Evolutionary conservation across 208 protist species (phyloP).

Genomic region (Sergeia podlipaevii): DNA sequence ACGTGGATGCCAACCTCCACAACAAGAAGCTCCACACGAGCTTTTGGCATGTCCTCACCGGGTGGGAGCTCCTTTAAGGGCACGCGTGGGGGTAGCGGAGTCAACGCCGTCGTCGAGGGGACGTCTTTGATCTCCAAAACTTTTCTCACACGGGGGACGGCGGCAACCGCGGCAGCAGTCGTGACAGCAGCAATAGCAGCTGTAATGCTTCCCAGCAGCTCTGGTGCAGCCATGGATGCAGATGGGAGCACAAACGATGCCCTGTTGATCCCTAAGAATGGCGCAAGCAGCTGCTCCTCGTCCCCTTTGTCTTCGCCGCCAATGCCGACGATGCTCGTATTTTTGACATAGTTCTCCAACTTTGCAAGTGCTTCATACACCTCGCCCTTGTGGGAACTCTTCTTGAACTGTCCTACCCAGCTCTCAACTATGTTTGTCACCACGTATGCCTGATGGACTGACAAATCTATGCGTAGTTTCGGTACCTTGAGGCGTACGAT

Average conservation of each 20-base stretch:
- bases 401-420: too few species aligned
- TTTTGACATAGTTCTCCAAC: not conserved
- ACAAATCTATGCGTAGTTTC: slow-evolving; percentile 46
- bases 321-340: not conserved
- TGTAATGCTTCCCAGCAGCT: too few species aligned
- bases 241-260: too few species aligned
- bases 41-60: slow-evolving; percentile 29
- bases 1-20: slow-evolving; percentile 60
- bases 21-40: slow-evolving; percentile 62
- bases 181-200: too few species aligned
- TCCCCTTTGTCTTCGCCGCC: not conserved
- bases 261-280: too few species aligned
- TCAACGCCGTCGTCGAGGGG: not conserved
- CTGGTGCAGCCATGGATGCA: too few species aligned
- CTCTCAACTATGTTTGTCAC: slow-evolving; percentile 71
- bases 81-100: not conserved
- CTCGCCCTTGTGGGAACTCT: too few species aligned
- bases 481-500: slow-evolving; percentile 79
- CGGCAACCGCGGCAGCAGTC: too few species aligned
- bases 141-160: too few species aligned
- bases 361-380: not conserved
- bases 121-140: not conserved
- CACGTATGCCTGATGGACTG: slow-evolving; percentile 71
- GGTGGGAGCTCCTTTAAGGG: too few species aligned
- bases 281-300: too few species aligned